phyloP scores from a whole-genome alignment of 768 basidiomycete genomes.

The Lactarius vividus region DNA sequence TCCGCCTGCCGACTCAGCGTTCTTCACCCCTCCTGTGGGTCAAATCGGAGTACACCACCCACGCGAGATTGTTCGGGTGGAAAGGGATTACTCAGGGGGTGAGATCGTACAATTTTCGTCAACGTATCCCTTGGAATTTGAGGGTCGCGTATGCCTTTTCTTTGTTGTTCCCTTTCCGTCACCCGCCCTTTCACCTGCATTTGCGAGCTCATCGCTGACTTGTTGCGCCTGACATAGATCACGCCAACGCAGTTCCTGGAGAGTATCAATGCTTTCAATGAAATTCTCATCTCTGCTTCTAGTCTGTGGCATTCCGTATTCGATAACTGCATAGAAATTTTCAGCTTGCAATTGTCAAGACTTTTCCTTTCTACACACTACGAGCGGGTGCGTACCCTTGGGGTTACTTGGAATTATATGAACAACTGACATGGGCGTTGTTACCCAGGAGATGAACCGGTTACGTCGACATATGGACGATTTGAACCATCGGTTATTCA shows the following conservation, averaged over 20 bases:
- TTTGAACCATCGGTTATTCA: constrained; percentile 72
- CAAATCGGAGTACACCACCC: constrained; percentile 88
- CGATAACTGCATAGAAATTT: constrained; percentile 76
- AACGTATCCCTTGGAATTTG: constrained; percentile 87
- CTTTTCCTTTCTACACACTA: constrained; percentile 74
- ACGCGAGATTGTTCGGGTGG: constrained; percentile 86
- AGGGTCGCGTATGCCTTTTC: constrained; percentile 70
- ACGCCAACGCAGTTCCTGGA: constrained; percentile 88
- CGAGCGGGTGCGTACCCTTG: constrained; percentile 55
- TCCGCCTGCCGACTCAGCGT: constrained; percentile 73
- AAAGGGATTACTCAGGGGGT: constrained; percentile 88
- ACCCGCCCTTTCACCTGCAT: neutral
- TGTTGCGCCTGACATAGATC: constrained; percentile 49
- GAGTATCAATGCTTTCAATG: constrained; percentile 89
- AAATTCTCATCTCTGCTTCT: constrained; percentile 81
- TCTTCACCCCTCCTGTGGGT: constrained; percentile 76
- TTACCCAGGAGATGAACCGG: constrained; percentile 68
- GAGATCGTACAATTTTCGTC: constrained; percentile 90
- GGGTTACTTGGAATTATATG: neutral
- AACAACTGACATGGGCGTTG: neutral
- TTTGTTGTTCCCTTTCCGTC: neutral
- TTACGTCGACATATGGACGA: constrained; percentile 61
- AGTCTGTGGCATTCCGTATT: constrained; percentile 67
- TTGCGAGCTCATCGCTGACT: neutral
- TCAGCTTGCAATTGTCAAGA: constrained; percentile 77